A percentile compares a stretch with the other conserved stretches of the same genome.
phyloP scores from a whole-genome alignment of 768 basidiomycete species.

The Tulasnella sp. region DNA sequence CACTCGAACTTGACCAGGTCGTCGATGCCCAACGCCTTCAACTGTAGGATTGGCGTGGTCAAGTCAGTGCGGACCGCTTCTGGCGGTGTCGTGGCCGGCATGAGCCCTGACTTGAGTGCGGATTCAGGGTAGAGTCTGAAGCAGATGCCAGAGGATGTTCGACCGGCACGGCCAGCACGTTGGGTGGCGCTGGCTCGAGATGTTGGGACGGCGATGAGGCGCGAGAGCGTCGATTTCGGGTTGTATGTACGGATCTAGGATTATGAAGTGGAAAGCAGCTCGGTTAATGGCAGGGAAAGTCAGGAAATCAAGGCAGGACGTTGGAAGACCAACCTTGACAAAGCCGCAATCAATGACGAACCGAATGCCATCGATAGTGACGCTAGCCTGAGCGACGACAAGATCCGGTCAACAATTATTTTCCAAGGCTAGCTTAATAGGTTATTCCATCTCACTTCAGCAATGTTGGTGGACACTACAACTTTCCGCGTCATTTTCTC shows the following conservation, averaged over 20 bases:
- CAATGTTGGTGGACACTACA: constrained; percentile 90
- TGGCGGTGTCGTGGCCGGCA: constrained; percentile 65
- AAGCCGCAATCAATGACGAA: constrained; percentile 92
- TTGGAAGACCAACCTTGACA: constrained; percentile 60
- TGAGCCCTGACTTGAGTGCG: constrained; percentile 35
- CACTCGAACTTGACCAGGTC: constrained; percentile 96
- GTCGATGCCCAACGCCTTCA: constrained; percentile 90
- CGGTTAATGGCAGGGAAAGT: background rate
- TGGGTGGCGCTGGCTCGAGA: constrained; percentile 87
- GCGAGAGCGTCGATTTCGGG: constrained; percentile 72
- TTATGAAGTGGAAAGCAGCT: background rate
- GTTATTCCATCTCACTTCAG: constrained; percentile 49
- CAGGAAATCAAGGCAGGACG: background rate
- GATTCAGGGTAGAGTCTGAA: constrained; percentile 78
- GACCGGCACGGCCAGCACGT: constrained; percentile 87
- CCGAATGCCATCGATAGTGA: constrained; percentile 92
- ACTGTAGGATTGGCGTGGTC: constrained; percentile 80
- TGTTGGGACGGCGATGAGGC: constrained; percentile 69
- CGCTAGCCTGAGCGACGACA: constrained; percentile 53
- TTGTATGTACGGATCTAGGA: constrained; percentile 80
- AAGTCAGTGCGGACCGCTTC: constrained; percentile 89
- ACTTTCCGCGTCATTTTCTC: constrained; percentile 76
- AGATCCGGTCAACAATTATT: background rate
- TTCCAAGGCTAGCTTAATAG: background rate
- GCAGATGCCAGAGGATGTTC: constrained; percentile 85